phyloP scores from a whole-genome alignment of 129 eudicot genomes.

The Solidago caesia region DNA sequence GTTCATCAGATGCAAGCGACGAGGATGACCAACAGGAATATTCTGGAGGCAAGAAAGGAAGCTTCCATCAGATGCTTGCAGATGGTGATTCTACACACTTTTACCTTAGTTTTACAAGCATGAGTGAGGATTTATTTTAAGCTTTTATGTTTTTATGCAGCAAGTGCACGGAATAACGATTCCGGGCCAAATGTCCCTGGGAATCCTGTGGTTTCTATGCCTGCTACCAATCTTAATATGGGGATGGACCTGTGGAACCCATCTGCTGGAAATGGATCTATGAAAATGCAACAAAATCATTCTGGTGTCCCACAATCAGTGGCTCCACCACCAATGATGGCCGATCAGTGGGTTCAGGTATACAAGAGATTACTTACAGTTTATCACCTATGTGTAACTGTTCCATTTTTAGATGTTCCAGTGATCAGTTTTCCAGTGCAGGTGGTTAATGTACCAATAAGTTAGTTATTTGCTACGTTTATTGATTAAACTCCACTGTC shows the following conservation, averaged over 20 bases:
- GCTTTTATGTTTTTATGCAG: constrained; percentile 31
- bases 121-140: not conserved
- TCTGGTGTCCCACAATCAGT: constrained; percentile 14
- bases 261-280: constrained; percentile 57
- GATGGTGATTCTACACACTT: constrained; percentile 53
- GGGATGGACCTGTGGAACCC: constrained; percentile 97
- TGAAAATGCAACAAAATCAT: constrained; percentile 55
- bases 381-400: not conserved
- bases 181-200: constrained; percentile 42
- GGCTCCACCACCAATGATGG: constrained; percentile 42
- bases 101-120: not conserved
- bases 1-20: constrained; percentile 17
- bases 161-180: constrained; percentile 54
- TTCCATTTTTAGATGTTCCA: constrained; percentile 1
- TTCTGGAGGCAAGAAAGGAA: constrained; percentile 80
- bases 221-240: constrained; percentile 75
- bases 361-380: not conserved
- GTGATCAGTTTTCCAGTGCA: not conserved
- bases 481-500: not conserved
- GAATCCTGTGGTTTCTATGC: constrained; percentile 51
- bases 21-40: constrained; percentile 40
- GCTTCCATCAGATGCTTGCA: constrained; percentile 94
- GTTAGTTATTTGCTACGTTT: no score
- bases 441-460: not conserved
- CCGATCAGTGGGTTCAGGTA: constrained; percentile 88